phyloP scores from a whole-genome alignment of 352 stramenopile genomes.

The Phytophthora pluvialis region DNA sequence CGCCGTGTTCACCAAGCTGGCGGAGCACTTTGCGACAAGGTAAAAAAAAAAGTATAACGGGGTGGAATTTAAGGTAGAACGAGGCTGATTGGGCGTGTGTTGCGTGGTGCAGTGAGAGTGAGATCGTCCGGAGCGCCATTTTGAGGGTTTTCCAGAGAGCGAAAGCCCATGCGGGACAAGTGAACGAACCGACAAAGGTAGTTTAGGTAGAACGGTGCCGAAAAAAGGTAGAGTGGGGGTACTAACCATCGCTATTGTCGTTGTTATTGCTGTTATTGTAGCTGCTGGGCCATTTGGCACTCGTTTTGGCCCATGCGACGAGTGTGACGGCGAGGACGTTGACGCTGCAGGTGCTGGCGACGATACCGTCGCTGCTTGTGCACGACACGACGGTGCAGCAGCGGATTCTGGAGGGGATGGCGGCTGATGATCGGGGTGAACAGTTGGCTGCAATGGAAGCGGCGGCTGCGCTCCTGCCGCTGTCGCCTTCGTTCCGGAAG shows the following conservation, averaged over 20 bases:
- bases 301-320: constrained; percentile 18
- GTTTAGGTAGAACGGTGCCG: neutral
- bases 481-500: constrained; percentile 37
- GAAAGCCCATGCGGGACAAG: constrained; percentile 49
- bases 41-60: constrained; percentile 26
- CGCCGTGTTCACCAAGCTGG: constrained; percentile 57
- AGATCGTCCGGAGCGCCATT: constrained; percentile 46
- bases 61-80: neutral
- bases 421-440: constrained; percentile 31
- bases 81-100: constrained; percentile 1
- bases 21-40: constrained; percentile 58
- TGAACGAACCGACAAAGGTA: constrained; percentile 56
- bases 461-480: constrained; percentile 29
- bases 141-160: constrained; percentile 47
- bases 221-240: constrained; percentile 6
- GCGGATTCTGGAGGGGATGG: constrained; percentile 27
- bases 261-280: constrained; percentile 13
- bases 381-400: constrained; percentile 34
- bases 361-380: constrained; percentile 49
- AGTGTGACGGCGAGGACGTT: constrained; percentile 30
- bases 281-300: constrained; percentile 31
- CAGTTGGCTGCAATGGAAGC: constrained; percentile 41
- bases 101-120: constrained; percentile 38
- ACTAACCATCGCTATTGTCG: neutral
- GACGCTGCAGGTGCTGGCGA: constrained; percentile 48